These are phyloP conservation scores for Xylaria sp. DNA, from an alignment of 2,329 filamentous ascomycete genomes.

Conservation along the genomic window DNA sequence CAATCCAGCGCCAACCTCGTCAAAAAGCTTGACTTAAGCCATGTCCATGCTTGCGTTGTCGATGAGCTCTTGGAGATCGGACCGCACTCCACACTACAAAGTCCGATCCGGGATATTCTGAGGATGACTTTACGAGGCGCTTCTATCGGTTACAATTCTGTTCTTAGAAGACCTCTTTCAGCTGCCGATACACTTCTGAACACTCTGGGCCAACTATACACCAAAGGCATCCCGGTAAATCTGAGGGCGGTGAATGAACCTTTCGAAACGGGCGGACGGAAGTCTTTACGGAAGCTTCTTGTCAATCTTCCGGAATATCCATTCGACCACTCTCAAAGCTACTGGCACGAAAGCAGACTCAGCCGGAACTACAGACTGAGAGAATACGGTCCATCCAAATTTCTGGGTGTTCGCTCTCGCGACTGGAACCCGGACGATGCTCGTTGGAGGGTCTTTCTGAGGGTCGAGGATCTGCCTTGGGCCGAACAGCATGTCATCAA, in stretches of 20 bases:
- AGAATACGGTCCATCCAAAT: slow-evolving; percentile 40
- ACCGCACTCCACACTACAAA: slow-evolving; percentile 43
- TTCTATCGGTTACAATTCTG: neutral
- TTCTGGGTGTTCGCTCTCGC: slow-evolving; percentile 42
- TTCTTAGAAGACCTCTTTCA: slow-evolving; percentile 2
- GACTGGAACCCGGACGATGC: slow-evolving; percentile 42
- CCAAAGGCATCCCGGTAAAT: neutral
- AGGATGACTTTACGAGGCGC: too few relatives aligned
- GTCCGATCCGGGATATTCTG: slow-evolving; percentile 24
- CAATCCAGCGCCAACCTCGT: neutral
- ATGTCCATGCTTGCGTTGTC: slow-evolving; percentile 27
- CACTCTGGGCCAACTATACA: slow-evolving; percentile 13
- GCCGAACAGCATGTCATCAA: slow-evolving; percentile 55
- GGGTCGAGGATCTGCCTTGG: slow-evolving; percentile 55
- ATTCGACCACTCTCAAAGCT: slow-evolving; percentile 52
- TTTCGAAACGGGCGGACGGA: neutral
- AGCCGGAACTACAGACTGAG: slow-evolving; percentile 46
- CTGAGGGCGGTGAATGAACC: neutral
- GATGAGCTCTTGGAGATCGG: slow-evolving; percentile 45
- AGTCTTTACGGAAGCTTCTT: slow-evolving; percentile 32
- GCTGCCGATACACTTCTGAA: slow-evolving; percentile 21
- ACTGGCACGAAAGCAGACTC: slow-evolving; percentile 53
- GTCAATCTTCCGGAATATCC: slow-evolving; percentile 53
- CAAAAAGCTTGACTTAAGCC: slow-evolving; percentile 23
- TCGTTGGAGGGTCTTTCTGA: slow-evolving; percentile 58